These are phyloP conservation scores for Ceratocystis lukuohia DNA, from an alignment of 2,329 filamentous ascomycete species.

Conservation along the genomic window DNA sequence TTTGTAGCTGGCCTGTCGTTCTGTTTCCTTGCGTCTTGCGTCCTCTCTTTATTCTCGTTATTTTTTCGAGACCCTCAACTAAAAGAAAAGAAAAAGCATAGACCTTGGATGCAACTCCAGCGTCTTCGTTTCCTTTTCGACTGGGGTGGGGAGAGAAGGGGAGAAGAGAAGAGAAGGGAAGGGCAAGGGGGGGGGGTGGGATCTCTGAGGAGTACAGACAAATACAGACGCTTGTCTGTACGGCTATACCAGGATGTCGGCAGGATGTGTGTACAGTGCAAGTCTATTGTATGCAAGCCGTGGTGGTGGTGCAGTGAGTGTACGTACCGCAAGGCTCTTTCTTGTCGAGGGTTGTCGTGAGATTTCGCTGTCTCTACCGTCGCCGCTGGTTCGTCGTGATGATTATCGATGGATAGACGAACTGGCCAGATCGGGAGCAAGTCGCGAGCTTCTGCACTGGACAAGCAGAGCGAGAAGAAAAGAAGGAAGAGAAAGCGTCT, in stretches of 20 bases:
- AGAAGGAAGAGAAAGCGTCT: background rate
- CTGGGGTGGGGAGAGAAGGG: constrained; percentile 3
- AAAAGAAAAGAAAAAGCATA: constrained; percentile 11
- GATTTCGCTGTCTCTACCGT: too few relatives aligned
- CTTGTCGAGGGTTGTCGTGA: too few relatives aligned
- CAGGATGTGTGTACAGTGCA: background rate
- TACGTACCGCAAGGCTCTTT: too few relatives aligned
- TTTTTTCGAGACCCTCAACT: constrained; percentile 8
- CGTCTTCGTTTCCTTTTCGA: constrained; percentile 16
- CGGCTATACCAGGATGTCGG: background rate
- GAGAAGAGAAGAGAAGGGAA: background rate
- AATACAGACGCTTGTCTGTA: constrained; percentile 7
- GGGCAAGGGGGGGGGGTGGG: background rate
- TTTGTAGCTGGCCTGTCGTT: constrained; percentile 16
- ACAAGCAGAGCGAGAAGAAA: background rate
- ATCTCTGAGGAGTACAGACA: background rate
- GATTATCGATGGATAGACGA: too few relatives aligned
- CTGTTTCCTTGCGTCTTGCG: constrained; percentile 4
- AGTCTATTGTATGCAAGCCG: background rate
- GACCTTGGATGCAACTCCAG: constrained; percentile 17
- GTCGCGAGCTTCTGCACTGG: background rate
- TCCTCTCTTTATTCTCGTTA: background rate
- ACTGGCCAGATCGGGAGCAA: background rate
- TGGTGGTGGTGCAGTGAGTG: too few relatives aligned
- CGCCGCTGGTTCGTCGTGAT: too few relatives aligned